Evolutionary conservation across 2,329 filamentous ascomycete species (phyloP), one percentile per base, ranked within the genome.

Genomic region (Pseudogymnoascus destructans): DNA sequence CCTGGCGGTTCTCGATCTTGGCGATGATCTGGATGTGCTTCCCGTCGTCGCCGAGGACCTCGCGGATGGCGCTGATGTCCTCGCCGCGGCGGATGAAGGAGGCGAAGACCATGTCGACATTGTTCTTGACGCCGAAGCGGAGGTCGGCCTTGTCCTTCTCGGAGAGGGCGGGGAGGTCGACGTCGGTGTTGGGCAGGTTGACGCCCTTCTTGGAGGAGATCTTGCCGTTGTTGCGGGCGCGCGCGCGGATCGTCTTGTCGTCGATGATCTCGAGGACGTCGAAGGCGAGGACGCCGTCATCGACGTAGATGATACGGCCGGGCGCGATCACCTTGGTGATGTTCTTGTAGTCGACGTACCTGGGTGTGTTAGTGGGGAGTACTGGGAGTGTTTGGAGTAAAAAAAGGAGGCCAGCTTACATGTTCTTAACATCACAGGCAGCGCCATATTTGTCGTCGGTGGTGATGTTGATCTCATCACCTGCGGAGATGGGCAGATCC

Each of bases 1-100:
- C 93, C 77, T 98, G 93, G 74, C 95, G 89, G 80, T 98, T 98
- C 83, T 98, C 93, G 67, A 98, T 95, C 86, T 98, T 98, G 81
- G 93, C 87, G 72, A 98, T 97, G 77, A 98, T 95, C 79, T 98
- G 92, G 70, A 98, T 96, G 73, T 95, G 85, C 77, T 87, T 89
- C 74, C 93, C 93, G 46, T 95, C 87, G 70, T 89, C 81, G 63
- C 93, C 93, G 57, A 98, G 84, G 62, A 97, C 86, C 64, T 86
- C 81, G 66, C 93, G 92, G 73, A 98, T 98, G 69, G 91, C 84
- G 66, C 79, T 82, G 78, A 98, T 95, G 73, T 98, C 93, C 71
- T 90, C 86, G 61, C 87, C 92, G 62, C 87, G 87, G 67, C 93
- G 92, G 74, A 98, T 98, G 73, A 98, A 98, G 0, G 91, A 96